Conservation (phyloP, 352 stramenopile genomes). For the Peronosclerospora sorghi region DNA sequence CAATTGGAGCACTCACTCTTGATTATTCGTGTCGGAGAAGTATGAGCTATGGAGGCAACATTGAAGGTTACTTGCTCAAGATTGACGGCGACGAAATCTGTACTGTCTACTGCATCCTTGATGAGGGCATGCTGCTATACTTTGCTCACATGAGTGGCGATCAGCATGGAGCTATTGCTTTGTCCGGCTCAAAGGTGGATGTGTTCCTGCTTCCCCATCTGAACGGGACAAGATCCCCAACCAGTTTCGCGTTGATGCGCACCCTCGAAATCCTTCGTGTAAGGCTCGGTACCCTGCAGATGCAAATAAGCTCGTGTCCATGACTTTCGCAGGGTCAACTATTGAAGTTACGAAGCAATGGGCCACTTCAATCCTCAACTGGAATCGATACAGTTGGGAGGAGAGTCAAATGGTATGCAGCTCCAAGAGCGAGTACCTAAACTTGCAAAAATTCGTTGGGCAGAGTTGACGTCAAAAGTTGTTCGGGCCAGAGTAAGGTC, state of each 20-base stretch:
- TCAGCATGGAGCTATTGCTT: conserved; percentile 44
- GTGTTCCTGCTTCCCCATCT: conserved; percentile 46
- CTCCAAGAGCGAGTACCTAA: conserved; percentile 52
- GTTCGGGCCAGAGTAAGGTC: too few relatives aligned
- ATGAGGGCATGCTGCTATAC: conserved; percentile 72
- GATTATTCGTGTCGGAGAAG: too few relatives aligned
- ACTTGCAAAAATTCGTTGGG: conserved; percentile 32
- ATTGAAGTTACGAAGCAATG: conserved; percentile 51
- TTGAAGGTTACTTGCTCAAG: conserved; percentile 77
- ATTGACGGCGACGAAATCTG: conserved; percentile 40
- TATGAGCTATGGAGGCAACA: conserved; percentile 50
- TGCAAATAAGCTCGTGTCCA: conserved; percentile 16
- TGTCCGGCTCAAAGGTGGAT: conserved; percentile 68
- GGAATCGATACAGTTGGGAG: conserved; percentile 80
- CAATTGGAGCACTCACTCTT: too few relatives aligned
- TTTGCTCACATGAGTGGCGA: conserved; percentile 62
- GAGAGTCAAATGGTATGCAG: conserved; percentile 69
- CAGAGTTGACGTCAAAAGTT: too few relatives aligned
- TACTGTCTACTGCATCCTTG: conserved; percentile 79
- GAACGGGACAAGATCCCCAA: conserved; percentile 29
- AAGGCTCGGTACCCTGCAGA: conserved; percentile 9
- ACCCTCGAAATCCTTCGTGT: conserved; percentile 11
- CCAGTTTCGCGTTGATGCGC: conserved; percentile 59
- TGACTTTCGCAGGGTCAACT: conserved; percentile 46
- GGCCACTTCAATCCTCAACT: conserved; percentile 73